Evolutionary conservation across 208 protist genomes (phyloP).

Genomic region (Acanthamoeba castellanii): DNA sequence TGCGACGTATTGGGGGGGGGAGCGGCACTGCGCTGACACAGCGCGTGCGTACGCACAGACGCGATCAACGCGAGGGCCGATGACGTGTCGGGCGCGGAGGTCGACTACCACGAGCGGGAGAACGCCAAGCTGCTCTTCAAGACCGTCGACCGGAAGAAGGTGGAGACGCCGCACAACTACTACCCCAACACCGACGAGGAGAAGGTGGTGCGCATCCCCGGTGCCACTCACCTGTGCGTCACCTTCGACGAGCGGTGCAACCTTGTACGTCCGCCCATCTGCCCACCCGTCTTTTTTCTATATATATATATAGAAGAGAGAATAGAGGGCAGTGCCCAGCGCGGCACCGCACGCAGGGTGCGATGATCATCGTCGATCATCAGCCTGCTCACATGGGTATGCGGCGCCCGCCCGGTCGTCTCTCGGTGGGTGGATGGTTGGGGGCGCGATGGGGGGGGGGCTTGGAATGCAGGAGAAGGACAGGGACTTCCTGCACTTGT

Average conservation of each 20-base stretch:
- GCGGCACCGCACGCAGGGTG: no score
- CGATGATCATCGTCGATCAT: no score
- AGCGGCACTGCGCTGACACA: no score
- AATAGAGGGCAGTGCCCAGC: no score
- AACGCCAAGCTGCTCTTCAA: constrained; percentile 5
- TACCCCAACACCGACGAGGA: constrained; percentile 64
- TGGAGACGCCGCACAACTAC: constrained; percentile 70
- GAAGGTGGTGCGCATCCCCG: constrained; percentile 44
- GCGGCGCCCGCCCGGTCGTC: no score
- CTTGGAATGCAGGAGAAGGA: not conserved
- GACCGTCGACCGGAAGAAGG: constrained; percentile 50
- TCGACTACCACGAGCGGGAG: constrained; percentile 9
- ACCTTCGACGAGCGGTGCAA: constrained; percentile 54
- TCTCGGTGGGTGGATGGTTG: no score
- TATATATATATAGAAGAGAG: no score
- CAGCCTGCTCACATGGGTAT: no score
- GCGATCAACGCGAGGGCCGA: not conserved
- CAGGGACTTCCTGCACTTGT: constrained; percentile 66
- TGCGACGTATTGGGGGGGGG: no score
- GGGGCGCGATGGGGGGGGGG: no score
- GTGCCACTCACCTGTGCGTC: constrained; percentile 65
- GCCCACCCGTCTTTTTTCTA: not conserved
- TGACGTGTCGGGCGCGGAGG: not conserved
- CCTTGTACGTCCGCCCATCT: not conserved
- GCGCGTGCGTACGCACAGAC: not conserved